These are phyloP conservation scores for Madurella fahalii DNA, from an alignment of 2,329 filamentous ascomycete genomes.

Conservation along the genomic window DNA sequence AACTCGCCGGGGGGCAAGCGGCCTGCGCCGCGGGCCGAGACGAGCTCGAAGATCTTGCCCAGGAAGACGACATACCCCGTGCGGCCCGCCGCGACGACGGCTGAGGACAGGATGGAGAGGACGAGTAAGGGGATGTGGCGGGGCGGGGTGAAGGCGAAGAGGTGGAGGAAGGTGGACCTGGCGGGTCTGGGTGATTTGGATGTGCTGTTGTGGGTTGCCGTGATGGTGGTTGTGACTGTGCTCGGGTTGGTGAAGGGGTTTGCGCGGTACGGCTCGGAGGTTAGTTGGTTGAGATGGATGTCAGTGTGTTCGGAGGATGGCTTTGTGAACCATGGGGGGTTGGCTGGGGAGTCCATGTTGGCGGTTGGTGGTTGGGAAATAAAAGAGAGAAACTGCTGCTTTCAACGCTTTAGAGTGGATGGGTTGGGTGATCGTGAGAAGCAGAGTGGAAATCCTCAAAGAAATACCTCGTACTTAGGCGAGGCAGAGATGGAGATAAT, in stretches of 20 bases:
- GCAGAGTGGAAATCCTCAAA: neutral
- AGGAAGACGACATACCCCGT: conserved; percentile 66
- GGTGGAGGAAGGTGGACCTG: conserved; percentile 32
- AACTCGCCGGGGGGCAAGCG: conserved; percentile 47
- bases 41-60: conserved; percentile 69
- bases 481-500: neutral
- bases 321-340: neutral
- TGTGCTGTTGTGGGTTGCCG: conserved; percentile 6
- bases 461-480: neutral
- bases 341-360: neutral
- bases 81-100: conserved; percentile 57
- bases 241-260: neutral
- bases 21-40: conserved; percentile 62
- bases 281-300: neutral
- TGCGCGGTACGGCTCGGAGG: neutral
- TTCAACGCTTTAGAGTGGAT: neutral
- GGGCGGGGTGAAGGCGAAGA: conserved; percentile 71
- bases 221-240: neutral
- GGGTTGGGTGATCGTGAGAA: neutral
- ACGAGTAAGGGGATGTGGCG: conserved; percentile 53
- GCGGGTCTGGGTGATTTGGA: neutral
- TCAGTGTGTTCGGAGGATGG: neutral
- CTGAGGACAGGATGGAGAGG: conserved; percentile 52
- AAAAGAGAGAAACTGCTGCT: neutral
- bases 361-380: neutral